These are phyloP conservation scores for Carnegiea gigantea DNA, from an alignment of 179 eudicot genomes.

Conservation along the genomic window DNA sequence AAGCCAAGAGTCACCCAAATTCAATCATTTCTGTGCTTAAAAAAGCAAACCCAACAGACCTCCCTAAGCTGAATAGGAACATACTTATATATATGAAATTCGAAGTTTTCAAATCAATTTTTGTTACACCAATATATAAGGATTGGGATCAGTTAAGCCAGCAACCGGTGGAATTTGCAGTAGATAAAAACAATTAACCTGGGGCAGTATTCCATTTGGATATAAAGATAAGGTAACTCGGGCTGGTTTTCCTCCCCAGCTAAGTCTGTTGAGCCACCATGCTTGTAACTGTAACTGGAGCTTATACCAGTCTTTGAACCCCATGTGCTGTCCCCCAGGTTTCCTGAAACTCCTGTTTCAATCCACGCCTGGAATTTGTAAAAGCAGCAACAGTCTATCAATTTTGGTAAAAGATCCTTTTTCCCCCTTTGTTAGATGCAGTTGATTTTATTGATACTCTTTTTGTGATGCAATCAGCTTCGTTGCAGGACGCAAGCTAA, in stretches of 20 bases:
- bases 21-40: neutral
- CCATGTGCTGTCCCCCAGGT: slow-evolving; percentile 47
- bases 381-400: neutral
- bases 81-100: neutral
- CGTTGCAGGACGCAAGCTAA: neutral
- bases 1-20: neutral
- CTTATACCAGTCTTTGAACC: slow-evolving; percentile 68
- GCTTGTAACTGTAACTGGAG: slow-evolving; percentile 59
- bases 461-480: neutral
- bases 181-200: slow-evolving; percentile 46
- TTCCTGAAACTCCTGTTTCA: slow-evolving; percentile 70
- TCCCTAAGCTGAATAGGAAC: neutral
- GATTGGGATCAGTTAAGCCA: neutral
- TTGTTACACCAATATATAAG: neutral
- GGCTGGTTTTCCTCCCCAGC: slow-evolving; percentile 46
- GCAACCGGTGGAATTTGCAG: neutral
- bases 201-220: slow-evolving; percentile 99
- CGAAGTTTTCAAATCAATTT: neutral
- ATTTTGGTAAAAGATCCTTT: neutral
- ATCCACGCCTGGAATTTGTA: slow-evolving; percentile 84
- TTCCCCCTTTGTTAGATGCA: neutral
- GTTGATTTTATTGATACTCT: neutral
- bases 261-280: slow-evolving; percentile 51
- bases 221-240: slow-evolving; percentile 84
- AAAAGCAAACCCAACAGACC: neutral